Percentiles rank a stretch among this genome's conserved stretches.
phyloP scores from a whole-genome alignment of 192 early-diverging fungal genomes.

The Phycomyces blakesleeanus region DNA sequence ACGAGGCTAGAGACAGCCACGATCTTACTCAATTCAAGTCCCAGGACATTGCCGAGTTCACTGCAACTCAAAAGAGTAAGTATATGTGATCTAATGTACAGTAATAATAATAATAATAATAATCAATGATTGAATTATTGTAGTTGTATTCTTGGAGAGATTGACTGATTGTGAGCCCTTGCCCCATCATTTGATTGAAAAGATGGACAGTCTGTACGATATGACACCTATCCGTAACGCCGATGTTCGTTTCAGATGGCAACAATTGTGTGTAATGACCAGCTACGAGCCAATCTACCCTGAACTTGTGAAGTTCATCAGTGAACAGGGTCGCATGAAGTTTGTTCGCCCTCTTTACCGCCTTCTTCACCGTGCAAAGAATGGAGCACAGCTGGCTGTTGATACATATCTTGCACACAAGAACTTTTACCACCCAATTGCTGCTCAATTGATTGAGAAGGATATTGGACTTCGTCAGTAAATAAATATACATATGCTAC shows the following conservation, averaged over 20 bases:
- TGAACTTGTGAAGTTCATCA: conserved; percentile 71
- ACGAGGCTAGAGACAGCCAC: conserved; percentile 46
- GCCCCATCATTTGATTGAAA: conserved; percentile 52
- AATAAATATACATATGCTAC: too few species aligned
- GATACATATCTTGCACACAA: conserved; percentile 73
- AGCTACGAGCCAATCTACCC: conserved; percentile 72
- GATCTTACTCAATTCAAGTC: conserved; percentile 47
- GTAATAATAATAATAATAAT: too few species aligned
- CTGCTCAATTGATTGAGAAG: conserved; percentile 78
- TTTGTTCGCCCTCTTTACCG: conserved; percentile 83
- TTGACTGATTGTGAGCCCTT: conserved; percentile 63
- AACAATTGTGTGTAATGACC: conserved; percentile 69
- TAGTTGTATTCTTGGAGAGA: conserved; percentile 78
- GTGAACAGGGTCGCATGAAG: conserved; percentile 91
- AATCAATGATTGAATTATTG: neutral
- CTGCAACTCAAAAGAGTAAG: conserved; percentile 62
- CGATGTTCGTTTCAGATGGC: conserved; percentile 90
- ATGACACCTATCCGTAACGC: conserved; percentile 68
- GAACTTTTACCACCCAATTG: conserved; percentile 93
- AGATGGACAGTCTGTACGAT: conserved; percentile 69
- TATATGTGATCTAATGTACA: too few species aligned
- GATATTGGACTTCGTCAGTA: conserved; percentile 53
- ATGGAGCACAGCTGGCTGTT: conserved; percentile 74
- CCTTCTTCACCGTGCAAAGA: conserved; percentile 57
- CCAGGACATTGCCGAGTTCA: conserved; percentile 65